Evolutionary conservation across 2,329 filamentous ascomycete species (phyloP).

Genomic region (Penicillium sp.): DNA sequence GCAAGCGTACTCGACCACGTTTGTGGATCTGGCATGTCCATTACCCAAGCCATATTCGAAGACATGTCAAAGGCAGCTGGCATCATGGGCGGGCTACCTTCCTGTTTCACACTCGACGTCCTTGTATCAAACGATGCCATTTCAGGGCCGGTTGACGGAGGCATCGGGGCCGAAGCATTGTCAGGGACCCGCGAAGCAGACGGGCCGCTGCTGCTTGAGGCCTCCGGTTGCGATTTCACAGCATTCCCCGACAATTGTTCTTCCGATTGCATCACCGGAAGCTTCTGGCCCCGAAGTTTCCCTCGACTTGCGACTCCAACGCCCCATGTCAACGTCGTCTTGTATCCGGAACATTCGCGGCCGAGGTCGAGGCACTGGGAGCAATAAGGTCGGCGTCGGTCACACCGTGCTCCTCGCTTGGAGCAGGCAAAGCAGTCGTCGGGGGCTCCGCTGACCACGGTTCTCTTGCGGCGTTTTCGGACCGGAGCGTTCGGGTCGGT

Average conservation of each 20-base stretch:
- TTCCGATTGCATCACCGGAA: constrained; percentile 56
- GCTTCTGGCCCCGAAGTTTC: constrained; percentile 83
- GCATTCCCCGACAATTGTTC: constrained; percentile 35
- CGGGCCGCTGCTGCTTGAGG: constrained; percentile 9
- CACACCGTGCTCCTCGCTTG: constrained; percentile 80
- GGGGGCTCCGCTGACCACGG: constrained; percentile 80
- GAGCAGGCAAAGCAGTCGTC: constrained; percentile 95
- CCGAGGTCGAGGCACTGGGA: constrained; percentile 89
- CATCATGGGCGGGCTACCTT: constrained; percentile 6
- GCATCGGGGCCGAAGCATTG: constrained; percentile 3
- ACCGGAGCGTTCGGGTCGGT: constrained; percentile 30
- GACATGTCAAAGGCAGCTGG: constrained; percentile 14
- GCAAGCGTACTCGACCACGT: constrained; percentile 18
- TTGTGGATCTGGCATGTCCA: constrained; percentile 24
- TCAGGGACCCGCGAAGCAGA: constrained; percentile 9
- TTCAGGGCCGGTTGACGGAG: constrained; percentile 1
- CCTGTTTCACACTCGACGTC: constrained; percentile 4
- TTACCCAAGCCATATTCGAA: constrained; percentile 20
- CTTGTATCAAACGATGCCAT: constrained; percentile 5
- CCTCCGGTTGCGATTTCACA: constrained; percentile 9
- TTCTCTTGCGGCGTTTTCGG: constrained; percentile 77
- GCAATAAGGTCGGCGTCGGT: constrained; percentile 89
- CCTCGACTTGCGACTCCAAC: constrained; percentile 93
- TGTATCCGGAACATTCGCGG: constrained; percentile 92
- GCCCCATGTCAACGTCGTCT: constrained; percentile 94